Base-by-base conservation (phyloP, 2,329 filamentous ascomycete species). In the Keithomyces neogunnii region DNA sequence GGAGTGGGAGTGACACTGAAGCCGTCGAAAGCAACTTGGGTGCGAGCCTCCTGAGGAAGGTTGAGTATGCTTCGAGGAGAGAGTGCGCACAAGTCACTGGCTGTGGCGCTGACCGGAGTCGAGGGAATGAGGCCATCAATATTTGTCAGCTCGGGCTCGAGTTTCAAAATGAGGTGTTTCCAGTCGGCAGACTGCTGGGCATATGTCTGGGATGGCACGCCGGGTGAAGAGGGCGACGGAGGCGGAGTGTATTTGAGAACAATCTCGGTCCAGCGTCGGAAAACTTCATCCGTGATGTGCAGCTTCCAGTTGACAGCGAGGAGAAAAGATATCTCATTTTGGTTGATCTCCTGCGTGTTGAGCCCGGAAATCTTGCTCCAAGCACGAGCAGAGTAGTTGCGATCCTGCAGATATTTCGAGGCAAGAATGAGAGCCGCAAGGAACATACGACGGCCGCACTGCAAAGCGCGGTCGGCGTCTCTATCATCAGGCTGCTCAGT, bases 301-400 rank as follows among this genome's bases (percentile, higher is more conserved):
- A 99, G 81, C 62, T 90, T 89, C 91, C 92, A 99, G 67, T 89
- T 85, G 56, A 99, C 89, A 45, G 91, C 88, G 55, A 86, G 73
- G 45, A 99, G 78, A 66, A 97, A 99, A 19, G 88, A 84, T 68
- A 95, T 86, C 72, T 99, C 93, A 67, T 97, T 97, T 64, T 90
- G 86, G 70, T 97, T 97, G 69, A 99, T 97, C 71, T 99, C 93
- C 51, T 81, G 76, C 3, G 90, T 91, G 66, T 88, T 89, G 52
- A 99, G 76, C n/a, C 93, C 93, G 19, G 93, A 97, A 60, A 99
- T 99, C 76, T 96, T 97, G 69, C 92, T 97, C 93, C 93, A 99
- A 42, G 93, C 93, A 51, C 92, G 85, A 47, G 93, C 90, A 11
- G 93, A 97, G 71, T 95, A 99, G 72, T 97, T 99, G 60, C 92